These are phyloP conservation scores for Coemansia sp. DNA, from an alignment of 192 early-diverging fungal genomes.

Conservation along the genomic window DNA sequence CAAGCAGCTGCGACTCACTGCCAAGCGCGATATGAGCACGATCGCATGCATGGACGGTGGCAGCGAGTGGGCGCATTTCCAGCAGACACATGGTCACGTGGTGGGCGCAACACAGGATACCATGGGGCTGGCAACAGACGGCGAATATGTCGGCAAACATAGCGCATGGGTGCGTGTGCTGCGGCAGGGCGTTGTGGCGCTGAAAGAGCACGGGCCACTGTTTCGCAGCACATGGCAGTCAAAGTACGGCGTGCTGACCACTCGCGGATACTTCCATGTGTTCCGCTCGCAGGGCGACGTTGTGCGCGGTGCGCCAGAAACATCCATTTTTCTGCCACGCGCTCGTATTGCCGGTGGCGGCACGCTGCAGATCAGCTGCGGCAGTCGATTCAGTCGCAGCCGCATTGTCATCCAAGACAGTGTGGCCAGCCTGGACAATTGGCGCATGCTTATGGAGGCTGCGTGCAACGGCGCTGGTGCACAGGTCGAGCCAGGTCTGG, in stretches of 20 bases:
- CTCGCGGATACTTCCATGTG: conserved; percentile 47
- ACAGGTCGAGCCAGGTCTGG: conserved; percentile 12
- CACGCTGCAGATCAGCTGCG: conserved; percentile 35
- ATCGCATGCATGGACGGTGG: conserved; percentile 20
- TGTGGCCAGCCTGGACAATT: conserved; percentile 27
- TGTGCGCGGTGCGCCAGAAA: conserved; percentile 40
- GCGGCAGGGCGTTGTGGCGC: conserved; percentile 46
- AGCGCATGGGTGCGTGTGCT: conserved; percentile 41
- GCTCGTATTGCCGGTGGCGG: conserved; percentile 24
- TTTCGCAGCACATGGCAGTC: conserved; percentile 52
- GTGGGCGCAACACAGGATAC: conserved; percentile 18
- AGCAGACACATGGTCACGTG: conserved; percentile 6
- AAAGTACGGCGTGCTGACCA: conserved; percentile 49
- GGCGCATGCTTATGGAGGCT: conserved; percentile 40
- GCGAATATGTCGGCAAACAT: conserved; percentile 15
- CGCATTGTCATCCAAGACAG: conserved; percentile 48
- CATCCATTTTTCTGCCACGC: conserved; percentile 41
- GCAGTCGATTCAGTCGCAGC: conserved; percentile 36
- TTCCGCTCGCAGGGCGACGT: conserved; percentile 53
- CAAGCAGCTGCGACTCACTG: conserved; percentile 26
- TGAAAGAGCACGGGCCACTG: conserved; percentile 40
- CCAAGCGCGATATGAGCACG: conserved; percentile 19
- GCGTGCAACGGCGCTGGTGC: conserved; percentile 2
- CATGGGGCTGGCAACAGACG: conserved; percentile 7
- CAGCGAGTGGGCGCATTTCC: conserved; percentile 34